Evolutionary conservation across 768 basidiomycete genomes (phyloP), one percentile per base, ranked within the genome.

Genomic region (Lactarius evosmus): DNA sequence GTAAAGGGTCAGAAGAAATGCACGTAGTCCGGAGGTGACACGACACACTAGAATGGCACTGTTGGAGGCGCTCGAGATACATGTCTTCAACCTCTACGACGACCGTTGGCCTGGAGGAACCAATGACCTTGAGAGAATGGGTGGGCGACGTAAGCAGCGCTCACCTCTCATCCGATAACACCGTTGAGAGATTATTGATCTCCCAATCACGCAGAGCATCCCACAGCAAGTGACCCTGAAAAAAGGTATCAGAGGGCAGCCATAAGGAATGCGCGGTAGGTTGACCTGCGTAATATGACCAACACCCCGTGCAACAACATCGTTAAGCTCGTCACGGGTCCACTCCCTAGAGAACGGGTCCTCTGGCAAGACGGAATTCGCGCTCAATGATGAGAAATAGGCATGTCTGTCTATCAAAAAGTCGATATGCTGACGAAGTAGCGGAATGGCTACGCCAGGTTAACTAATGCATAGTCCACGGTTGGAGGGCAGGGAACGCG

Each of bases 171-270:
- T 73, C 67, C 4, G 71, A 71, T 9, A 80, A 64, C 19, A 81
- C 77, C 0, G 72, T 73, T 62, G 86, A 85, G 19, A 95, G 75
- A 54, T 78, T 75, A 60, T 86, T 83, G 50, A 89, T 71, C 70
- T 90, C 88, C 88, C 91, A 95, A 61, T 91, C 86, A 32, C 83
- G 79, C 70, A 85, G 84, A 29, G 78, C 62, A 63, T 89, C 84
- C 89, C 90, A 95, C 12, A 95, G 73, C 60, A 80, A 63, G 63
- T 84, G 81, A 67, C 89, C 86, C 92, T 94, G 63, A 41, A 56
- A 53, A 56, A 61, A 54, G 34, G 22, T 5, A 22, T 56, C 64
- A 59, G 56, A 30, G 27, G 16, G 46, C 34, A 38, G 38, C 1
- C 25, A 16, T 25, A 11, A 19, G n/a, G 50, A 41, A 33, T 32